Percentiles rank a stretch among this genome's conserved stretches.
These are phyloP conservation scores for Fusarium fracticaudum DNA, from an alignment of 2,329 filamentous ascomycete genomes.

Conservation along the genomic window DNA sequence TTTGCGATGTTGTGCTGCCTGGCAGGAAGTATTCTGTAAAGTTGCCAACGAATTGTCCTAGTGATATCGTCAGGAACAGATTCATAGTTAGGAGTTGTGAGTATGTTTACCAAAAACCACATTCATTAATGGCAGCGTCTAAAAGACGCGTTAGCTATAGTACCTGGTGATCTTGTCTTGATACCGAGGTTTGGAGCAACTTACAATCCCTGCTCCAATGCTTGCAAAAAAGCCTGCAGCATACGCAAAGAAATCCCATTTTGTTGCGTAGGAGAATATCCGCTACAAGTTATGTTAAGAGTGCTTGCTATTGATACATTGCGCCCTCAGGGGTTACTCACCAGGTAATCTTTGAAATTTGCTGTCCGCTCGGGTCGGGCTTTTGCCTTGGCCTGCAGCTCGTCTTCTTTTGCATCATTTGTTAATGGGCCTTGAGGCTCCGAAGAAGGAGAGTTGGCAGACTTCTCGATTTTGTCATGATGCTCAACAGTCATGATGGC, in stretches of 20 bases:
- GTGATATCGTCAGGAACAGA: background rate
- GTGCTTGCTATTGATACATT: background rate
- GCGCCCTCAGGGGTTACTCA: background rate
- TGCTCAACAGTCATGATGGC: conserved; percentile 28
- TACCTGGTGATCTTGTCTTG: background rate
- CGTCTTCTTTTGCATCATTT: conserved; percentile 37
- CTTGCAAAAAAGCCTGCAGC: conserved; percentile 58
- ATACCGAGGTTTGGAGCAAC: background rate
- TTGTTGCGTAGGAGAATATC: conserved; percentile 64
- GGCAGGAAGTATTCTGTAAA: conserved; percentile 57
- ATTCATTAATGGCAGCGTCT: conserved; percentile 67
- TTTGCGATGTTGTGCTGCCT: conserved; percentile 45
- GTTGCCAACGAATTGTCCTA: conserved; percentile 57
- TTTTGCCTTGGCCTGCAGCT: conserved; percentile 47
- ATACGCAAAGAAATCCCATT: conserved; percentile 61
- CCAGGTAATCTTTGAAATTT: conserved; percentile 56
- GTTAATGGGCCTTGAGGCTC: background rate
- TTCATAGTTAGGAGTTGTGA: too few species aligned
- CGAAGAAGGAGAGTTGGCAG: conserved; percentile 11
- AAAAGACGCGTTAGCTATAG: background rate
- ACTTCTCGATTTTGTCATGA: conserved; percentile 23
- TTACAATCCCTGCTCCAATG: conserved; percentile 58
- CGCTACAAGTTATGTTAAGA: conserved; percentile 45
- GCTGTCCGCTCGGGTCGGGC: conserved; percentile 57
- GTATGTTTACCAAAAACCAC: conserved; percentile 61